Evolutionary conservation across 306 rosid genomes (phyloP), one percentile per base, ranked within the genome.

Genomic region (Prunus fruticosa): DNA sequence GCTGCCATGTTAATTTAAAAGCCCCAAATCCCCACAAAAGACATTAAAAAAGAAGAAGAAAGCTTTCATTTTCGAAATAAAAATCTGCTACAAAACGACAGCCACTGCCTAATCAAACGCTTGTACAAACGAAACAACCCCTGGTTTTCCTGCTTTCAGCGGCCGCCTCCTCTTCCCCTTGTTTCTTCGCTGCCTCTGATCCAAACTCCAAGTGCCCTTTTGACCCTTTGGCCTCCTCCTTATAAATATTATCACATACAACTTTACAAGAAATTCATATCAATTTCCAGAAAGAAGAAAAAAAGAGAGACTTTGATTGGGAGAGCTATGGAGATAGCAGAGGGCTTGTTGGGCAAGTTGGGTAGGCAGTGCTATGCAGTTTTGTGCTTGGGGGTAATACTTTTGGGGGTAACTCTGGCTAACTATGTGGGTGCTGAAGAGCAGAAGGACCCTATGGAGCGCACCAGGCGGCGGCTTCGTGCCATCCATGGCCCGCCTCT

Each of bases 381-480:
- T n/a, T 9, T 84, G 79, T 87, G 86, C 34, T 65, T 87, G 73
- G 85, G 86, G 38, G 82, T 87, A 38, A 32, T 79, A 19, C 79
- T 84, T 67, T 32, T 87, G 20, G 63, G 72, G 32, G 79, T 74
- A 34, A 70, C 79, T 8, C 51, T 84, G 6, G 68, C 69, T 69
- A 86, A 71, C 79, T 82, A 46, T 49, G 81, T 74, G 3, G 16
- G 23, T 18, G 64, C 53, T 30, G n/a, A n/a, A 11, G 25, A 60
- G 49, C 71, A 50, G 10, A 28, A 25, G 16, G 15, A 61, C 58
- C 72, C 60, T 14, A 64, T 52, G 16, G 66, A 72, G 23, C 58
- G 79, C 19, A 76, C 64, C 72, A 50, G 2, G 25, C 63, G 76
- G 54, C 78, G 82, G 9, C 87, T 80, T 74, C 69, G 71, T 1